Percentiles rank a stretch among this genome's conserved stretches.
Evolutionary conservation across 257 asterid species (phyloP).

Genomic region (Nicotiana tabacum): DNA sequence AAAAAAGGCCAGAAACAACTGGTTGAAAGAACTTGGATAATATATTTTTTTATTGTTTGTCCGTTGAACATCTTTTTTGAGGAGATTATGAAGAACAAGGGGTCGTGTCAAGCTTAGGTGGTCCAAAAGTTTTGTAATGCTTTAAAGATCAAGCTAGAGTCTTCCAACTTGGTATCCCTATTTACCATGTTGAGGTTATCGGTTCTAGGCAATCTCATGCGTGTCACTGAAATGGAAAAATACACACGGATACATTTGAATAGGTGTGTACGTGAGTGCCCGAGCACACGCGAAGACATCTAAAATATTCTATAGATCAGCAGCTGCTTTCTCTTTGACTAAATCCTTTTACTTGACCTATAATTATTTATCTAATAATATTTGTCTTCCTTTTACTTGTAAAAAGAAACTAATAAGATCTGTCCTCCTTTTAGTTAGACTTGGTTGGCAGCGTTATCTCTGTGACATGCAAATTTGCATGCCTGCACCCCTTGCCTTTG

Average conservation of each 20-base stretch:
- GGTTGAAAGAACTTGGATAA: neutral
- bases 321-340: neutral
- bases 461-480: neutral
- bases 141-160: neutral
- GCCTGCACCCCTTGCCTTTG: neutral
- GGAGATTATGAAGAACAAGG: neutral
- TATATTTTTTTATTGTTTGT: neutral
- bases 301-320: neutral
- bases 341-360: neutral
- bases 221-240: neutral
- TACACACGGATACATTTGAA: neutral
- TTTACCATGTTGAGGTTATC: neutral
- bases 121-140: neutral
- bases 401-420: neutral
- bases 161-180: neutral
- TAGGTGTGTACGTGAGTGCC: neutral
- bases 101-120: neutral
- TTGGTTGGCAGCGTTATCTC: neutral
- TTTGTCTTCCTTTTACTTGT: neutral
- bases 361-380: neutral
- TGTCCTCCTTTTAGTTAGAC: neutral
- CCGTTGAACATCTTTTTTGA: neutral
- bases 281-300: neutral
- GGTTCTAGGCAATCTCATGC: neutral
- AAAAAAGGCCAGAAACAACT: neutral